These are phyloP conservation scores for Metschnikowia bowlesiae DNA, from an alignment of 805 yeast species.

Conservation along the genomic window DNA sequence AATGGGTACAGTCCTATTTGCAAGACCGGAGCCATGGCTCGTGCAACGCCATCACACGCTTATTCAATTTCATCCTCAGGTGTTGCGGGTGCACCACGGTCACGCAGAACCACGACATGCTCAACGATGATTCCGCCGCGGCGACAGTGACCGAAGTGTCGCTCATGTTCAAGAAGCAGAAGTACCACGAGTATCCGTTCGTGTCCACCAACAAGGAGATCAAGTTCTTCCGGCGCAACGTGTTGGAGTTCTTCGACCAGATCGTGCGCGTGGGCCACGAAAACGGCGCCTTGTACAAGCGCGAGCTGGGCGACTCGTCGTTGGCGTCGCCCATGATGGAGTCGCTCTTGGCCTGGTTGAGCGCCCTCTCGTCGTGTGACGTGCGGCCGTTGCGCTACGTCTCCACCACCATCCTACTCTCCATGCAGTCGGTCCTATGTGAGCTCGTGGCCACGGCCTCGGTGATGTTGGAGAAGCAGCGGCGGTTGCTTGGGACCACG, in stretches of 20 bases:
- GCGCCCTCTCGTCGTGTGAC: slow-evolving; percentile 64
- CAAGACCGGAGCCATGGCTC: slow-evolving; percentile 17
- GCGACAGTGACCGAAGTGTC: slow-evolving; percentile 74
- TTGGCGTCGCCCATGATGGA: slow-evolving; percentile 44
- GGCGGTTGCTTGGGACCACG: slow-evolving; percentile 38
- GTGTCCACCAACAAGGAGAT: slow-evolving; percentile 45
- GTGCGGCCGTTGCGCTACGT: slow-evolving; percentile 68
- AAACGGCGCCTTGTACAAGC: slow-evolving; percentile 51
- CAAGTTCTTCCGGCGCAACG: slow-evolving; percentile 46
- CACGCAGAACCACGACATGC: slow-evolving; percentile 72
- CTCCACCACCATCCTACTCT: slow-evolving; percentile 55
- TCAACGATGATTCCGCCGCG: slow-evolving; percentile 61
- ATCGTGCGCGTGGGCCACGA: slow-evolving; percentile 55
- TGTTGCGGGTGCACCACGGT: slow-evolving; percentile 67
- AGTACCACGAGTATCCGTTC: slow-evolving; percentile 67
- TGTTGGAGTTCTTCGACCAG: slow-evolving; percentile 50
- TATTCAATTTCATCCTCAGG: slow-evolving; percentile 66
- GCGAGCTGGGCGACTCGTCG: slow-evolving; percentile 14
- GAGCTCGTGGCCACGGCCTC: slow-evolving; percentile 38
- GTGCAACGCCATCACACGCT: slow-evolving; percentile 46
- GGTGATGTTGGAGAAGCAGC: slow-evolving; percentile 37
- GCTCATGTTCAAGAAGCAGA: slow-evolving; percentile 54
- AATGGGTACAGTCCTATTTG: slow-evolving; percentile 33
- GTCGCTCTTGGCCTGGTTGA: slow-evolving; percentile 68
- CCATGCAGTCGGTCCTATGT: slow-evolving; percentile 59